Conservation (phyloP, 257 asterid species). For the Solanum ossicruentum region DNA sequence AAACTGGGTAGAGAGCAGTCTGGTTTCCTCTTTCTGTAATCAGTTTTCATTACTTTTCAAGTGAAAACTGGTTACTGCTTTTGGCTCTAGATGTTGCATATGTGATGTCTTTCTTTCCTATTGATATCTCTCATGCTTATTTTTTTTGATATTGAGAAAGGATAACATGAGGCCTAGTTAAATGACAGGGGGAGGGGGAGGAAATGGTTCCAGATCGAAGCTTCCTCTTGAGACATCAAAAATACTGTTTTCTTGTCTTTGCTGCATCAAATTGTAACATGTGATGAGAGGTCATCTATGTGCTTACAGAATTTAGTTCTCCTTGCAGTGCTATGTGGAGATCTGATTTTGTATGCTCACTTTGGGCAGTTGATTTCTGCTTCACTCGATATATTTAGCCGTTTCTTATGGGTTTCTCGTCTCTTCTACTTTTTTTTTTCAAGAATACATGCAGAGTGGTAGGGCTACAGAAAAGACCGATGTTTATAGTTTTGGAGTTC, state of each 20-base stretch:
- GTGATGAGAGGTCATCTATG: not conserved
- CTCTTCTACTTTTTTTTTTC: not conserved
- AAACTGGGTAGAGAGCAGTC: not conserved
- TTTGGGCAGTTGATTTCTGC: not conserved
- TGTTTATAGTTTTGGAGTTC: conserved; percentile 82
- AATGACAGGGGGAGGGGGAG: not conserved
- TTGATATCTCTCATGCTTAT: not conserved
- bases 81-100: not conserved
- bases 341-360: not conserved
- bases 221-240: not conserved
- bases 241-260: not conserved
- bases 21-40: not conserved
- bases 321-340: not conserved
- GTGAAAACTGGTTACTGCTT: not conserved
- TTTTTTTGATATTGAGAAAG: not conserved
- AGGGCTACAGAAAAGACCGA: conserved; percentile 86
- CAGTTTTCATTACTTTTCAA: not conserved
- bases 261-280: not conserved
- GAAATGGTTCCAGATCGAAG: not conserved
- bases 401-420: not conserved
- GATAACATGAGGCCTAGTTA: not conserved
- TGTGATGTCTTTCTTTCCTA: not conserved
- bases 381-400: not conserved
- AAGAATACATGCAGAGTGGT: conserved; percentile 93
- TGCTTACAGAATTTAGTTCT: not conserved